Evolutionary conservation across 371 early-diverging fungal genomes (phyloP), one percentile per base, ranked within the genome.

Genomic region (Mucor indicus): DNA sequence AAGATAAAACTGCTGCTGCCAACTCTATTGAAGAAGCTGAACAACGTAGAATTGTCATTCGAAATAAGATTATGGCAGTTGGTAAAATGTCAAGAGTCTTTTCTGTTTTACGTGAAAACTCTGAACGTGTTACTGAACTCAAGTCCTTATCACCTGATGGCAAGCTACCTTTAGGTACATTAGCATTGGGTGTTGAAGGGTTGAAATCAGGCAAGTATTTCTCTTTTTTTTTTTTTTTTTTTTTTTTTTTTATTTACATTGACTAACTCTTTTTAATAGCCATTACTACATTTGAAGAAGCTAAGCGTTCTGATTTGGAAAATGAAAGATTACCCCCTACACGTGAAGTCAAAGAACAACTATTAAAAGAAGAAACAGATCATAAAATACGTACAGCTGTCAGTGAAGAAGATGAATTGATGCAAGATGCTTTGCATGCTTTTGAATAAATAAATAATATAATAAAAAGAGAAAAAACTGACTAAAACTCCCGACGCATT

Each of bases 271-370:
- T 25, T 13, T 23, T 15, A 22, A 40, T 40, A 77, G 92, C 92
- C 16, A 93, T 95, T 57, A 80, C 82, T 10, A 79, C 88, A 24
- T 96, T 96, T 67, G 96, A 96, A 30, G 92, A 95, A 52, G 98
- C 96, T 19, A 88, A 85, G 56, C 73, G 69, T 11, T 87, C 87
- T 22, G 96, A 98, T 67, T 55, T 80, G 16, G 90, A 93, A 43
- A 98, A 98, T 61, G 98, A 98, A 67, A 81, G 88, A 38, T 56
- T 96, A 44, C 98, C 98, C 27, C 96, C 95, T 17, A 77, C 80
- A 6, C 79, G 83, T 55, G 77, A 73, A 50, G 77, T 71, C 31
- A 70, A 64, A 27, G 75, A 67, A 19, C 68, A 66, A 19, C 39
- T 67, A 48, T 48, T 64, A 35, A 79, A 74, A 50, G 78, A 80